phyloP scores from a whole-genome alignment of 2,329 filamentous ascomycete genomes.

The Aspergillus fumigatiaffinis region DNA sequence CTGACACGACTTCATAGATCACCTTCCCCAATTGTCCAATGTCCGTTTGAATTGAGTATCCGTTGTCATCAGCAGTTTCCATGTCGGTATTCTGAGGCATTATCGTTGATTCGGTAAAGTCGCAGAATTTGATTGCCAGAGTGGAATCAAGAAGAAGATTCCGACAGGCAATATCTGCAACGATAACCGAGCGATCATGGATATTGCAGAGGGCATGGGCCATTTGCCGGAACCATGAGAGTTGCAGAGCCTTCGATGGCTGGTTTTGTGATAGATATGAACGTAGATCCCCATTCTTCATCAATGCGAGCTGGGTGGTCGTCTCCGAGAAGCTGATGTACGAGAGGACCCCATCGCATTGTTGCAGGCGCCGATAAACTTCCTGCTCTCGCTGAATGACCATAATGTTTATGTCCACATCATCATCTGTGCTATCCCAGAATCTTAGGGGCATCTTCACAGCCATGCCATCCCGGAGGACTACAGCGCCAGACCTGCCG shows the following conservation, averaged over 20 bases:
- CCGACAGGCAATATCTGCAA: slow-evolving; percentile 25
- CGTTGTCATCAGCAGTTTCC: slow-evolving; percentile 22
- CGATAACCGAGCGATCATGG: slow-evolving; percentile 22
- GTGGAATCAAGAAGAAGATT: slow-evolving; percentile 27
- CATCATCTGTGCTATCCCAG: slow-evolving; percentile 10
- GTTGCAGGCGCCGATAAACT: slow-evolving; percentile 16
- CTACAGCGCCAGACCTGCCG: slow-evolving; percentile 13
- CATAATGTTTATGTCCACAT: slow-evolving; percentile 14
- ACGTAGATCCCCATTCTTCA: slow-evolving; percentile 25
- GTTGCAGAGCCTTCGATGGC: slow-evolving; percentile 15
- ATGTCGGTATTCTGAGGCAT: slow-evolving; percentile 23
- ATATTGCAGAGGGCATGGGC: slow-evolving; percentile 20
- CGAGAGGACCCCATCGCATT: slow-evolving; percentile 13
- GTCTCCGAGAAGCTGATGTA: slow-evolving; percentile 11
- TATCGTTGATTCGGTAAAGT: slow-evolving; percentile 25
- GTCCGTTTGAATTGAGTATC: slow-evolving; percentile 25
- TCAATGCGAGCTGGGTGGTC: slow-evolving; percentile 17
- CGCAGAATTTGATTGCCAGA: slow-evolving; percentile 24
- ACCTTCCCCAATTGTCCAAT: slow-evolving; percentile 29
- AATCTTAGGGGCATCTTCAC: slow-evolving; percentile 17
- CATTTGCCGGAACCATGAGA: slow-evolving; percentile 22
- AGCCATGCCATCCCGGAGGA: slow-evolving; percentile 12
- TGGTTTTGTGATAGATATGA: slow-evolving; percentile 16
- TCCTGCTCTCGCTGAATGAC: slow-evolving; percentile 16
- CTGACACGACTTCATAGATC: slow-evolving; percentile 27